Evolutionary conservation across 495 filamentous ascomycete genomes (phyloP).

Genomic region (Trypethelium eluteriae): DNA sequence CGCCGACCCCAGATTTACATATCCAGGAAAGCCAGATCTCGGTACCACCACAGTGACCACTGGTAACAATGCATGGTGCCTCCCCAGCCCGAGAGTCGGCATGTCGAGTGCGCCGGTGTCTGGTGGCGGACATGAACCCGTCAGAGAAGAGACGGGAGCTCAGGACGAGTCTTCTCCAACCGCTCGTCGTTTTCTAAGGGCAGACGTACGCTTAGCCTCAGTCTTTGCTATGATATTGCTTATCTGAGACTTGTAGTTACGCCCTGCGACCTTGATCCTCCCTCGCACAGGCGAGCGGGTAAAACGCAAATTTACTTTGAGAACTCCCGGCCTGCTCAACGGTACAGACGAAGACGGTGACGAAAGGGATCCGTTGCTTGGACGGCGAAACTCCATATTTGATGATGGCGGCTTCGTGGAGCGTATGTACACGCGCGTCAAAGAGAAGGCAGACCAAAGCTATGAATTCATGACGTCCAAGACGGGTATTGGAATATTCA

Average conservation of each 20-base stretch:
- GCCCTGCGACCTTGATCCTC: slow-evolving; percentile 54
- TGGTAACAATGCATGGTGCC: background rate
- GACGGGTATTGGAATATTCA: slow-evolving; percentile 68
- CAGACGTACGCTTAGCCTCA: background rate
- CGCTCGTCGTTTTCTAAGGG: background rate
- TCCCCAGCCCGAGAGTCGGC: background rate
- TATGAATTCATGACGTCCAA: slow-evolving; percentile 45
- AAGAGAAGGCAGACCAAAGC: background rate
- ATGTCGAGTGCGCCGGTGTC: slow-evolving; percentile 1
- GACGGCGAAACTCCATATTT: slow-evolving; percentile 25
- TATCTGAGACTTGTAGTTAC: slow-evolving; percentile 35
- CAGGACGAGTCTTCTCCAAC: background rate
- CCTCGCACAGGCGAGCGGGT: slow-evolving; percentile 54
- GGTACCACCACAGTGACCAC: background rate
- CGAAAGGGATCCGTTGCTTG: slow-evolving; percentile 21
- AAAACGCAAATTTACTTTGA: slow-evolving; percentile 50
- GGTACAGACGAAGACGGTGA: slow-evolving; percentile 10
- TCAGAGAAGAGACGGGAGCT: background rate
- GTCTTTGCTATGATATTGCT: background rate
- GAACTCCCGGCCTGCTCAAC: slow-evolving; percentile 24
- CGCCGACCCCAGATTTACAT: slow-evolving; percentile 10
- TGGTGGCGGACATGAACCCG: background rate
- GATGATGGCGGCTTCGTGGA: background rate
- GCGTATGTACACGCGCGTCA: background rate
- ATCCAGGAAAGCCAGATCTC: background rate